Evolutionary conservation across 192 early-diverging fungal species (phyloP).

Genomic region (Mortierella antarctica): DNA sequence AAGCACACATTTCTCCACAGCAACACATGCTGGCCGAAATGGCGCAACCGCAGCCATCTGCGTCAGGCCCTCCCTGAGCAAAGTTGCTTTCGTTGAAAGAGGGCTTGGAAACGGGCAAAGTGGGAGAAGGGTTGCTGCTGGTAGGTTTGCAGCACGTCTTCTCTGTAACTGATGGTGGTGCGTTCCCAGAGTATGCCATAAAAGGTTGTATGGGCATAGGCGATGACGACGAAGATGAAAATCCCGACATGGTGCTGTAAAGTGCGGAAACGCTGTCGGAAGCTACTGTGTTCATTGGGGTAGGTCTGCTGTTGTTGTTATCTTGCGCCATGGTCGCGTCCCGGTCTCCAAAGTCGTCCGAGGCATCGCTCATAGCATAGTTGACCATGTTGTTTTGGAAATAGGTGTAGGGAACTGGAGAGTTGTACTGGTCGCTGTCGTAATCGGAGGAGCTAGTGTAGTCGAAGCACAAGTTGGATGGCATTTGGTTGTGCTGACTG

Average conservation of each 20-base stretch:
- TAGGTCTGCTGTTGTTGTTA: background rate
- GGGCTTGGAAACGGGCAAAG: background rate
- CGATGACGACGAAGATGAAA: background rate
- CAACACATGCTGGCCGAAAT: conserved; percentile 50
- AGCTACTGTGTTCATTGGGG: background rate
- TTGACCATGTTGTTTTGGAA: conserved; percentile 13
- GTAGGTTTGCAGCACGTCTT: conserved; percentile 13
- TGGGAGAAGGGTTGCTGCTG: background rate
- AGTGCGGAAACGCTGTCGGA: conserved; percentile 1
- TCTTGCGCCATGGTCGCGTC: background rate
- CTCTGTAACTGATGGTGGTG: background rate
- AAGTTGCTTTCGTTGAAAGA: background rate
- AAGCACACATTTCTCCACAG: conserved; percentile 47
- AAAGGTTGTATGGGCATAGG: background rate
- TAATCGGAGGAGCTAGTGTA: conserved; percentile 38
- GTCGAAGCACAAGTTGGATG: conserved; percentile 31
- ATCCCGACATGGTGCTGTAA: background rate
- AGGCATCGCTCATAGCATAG: conserved; percentile 9
- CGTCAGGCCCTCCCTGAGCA: background rate
- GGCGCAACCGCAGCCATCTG: conserved; percentile 32
- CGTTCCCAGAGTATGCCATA: background rate
- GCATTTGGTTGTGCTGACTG: conserved; percentile 3
- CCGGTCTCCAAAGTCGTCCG: conserved; percentile 11
- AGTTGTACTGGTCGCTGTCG: conserved; percentile 34
- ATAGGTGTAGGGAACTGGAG: conserved; percentile 13